phyloP scores from a whole-genome alignment of 1,139 yeast genomes.

The Lodderomyces orthopsilosis region DNA sequence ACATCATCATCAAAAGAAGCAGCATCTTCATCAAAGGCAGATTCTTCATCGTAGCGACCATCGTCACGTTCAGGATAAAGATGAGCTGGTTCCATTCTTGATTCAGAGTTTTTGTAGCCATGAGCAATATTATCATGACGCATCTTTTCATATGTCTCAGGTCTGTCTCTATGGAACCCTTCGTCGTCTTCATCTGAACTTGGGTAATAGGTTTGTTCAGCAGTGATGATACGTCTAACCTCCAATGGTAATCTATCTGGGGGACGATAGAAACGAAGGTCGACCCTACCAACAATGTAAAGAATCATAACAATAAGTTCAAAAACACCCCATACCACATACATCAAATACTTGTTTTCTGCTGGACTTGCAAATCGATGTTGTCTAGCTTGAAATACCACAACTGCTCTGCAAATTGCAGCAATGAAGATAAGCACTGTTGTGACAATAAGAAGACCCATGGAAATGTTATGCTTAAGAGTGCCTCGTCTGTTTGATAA shows the following conservation, averaged over 20 bases:
- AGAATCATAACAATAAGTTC: conserved; percentile 35
- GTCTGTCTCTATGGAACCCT: conserved; percentile 16
- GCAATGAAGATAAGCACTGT: conserved; percentile 34
- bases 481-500: conserved; percentile 39
- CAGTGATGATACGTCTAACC: conserved; percentile 40
- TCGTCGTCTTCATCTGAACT: conserved; percentile 22
- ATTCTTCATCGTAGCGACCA: conserved; percentile 1
- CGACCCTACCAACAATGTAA: conserved; percentile 44
- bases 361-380: conserved; percentile 20
- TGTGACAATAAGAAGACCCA: conserved; percentile 30
- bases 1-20: conserved; percentile 12
- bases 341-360: conserved; percentile 30
- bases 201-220: conserved; percentile 32
- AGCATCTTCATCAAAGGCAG: conserved; percentile 1
- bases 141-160: conserved; percentile 14
- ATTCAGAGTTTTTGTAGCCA: conserved; percentile 6
- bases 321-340: conserved; percentile 39
- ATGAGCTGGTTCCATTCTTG: conserved; percentile 5
- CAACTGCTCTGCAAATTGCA: conserved; percentile 31
- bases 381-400: conserved; percentile 28
- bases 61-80: background rate
- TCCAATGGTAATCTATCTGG: conserved; percentile 39
- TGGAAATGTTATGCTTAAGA: conserved; percentile 35
- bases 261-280: conserved; percentile 46
- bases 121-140: conserved; percentile 8